phyloP scores from a whole-genome alignment of 202 grass and related monocot species.

The Dendrocalamus latiflorus region DNA sequence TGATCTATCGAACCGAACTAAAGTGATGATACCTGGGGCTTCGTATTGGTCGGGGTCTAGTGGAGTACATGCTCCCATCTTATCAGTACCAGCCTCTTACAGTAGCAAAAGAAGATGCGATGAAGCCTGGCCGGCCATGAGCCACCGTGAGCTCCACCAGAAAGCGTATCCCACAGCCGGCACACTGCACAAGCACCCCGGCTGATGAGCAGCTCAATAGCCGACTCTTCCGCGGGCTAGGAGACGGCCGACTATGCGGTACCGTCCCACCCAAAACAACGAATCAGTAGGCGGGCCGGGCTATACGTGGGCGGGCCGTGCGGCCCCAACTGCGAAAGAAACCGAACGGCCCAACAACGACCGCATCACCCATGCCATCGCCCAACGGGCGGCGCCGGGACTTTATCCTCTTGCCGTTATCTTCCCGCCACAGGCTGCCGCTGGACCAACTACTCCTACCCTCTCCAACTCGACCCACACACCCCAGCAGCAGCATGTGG shows the following conservation, averaged over 20 bases:
- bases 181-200: background rate
- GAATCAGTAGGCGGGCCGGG: background rate
- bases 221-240: no score
- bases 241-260: background rate
- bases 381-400: background rate
- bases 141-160: no score
- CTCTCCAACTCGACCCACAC: background rate
- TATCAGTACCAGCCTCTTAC: no score
- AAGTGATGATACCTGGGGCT: no score
- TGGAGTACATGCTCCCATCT: no score
- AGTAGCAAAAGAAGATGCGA: no score
- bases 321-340: background rate
- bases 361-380: background rate
- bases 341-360: background rate
- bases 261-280: background rate
- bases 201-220: no score
- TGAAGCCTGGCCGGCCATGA: no score
- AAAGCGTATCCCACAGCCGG: background rate
- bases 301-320: background rate
- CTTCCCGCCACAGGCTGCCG: conserved; percentile 32
- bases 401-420: conserved; percentile 27
- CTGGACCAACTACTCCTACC: background rate
- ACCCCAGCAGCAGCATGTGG: conserved; percentile 19
- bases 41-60: no score
- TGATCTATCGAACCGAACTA: no score